Base-by-base conservation (phyloP, 352 stramenopile genomes). In the Pythium vanterpoolii region DNA sequence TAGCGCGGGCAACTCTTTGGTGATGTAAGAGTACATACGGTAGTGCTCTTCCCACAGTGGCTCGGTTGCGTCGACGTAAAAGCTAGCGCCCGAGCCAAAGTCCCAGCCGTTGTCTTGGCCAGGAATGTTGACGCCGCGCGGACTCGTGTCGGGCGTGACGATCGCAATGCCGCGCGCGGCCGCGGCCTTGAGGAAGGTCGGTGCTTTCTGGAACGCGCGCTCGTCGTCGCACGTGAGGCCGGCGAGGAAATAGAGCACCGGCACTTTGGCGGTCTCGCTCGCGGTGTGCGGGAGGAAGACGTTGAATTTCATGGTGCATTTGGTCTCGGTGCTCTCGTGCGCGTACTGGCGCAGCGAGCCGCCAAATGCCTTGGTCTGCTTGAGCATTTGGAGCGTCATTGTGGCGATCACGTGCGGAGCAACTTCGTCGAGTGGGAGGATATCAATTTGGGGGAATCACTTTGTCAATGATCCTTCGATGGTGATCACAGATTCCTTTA, bases 11-110 rank as follows among this genome's bases (percentile, higher is more conserved):
- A 99, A 74, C 67, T 99, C 97, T 64, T 97, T 82, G 27, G 87
- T 97, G 31, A 99, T 83, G 79, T 99, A 99, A 27, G 85, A 83
- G 72, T 98, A 98, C 97, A 99, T 99, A 56, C 95, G 83, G 83
- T 98, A 99, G 74, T 99, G 79, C 26, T 78, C 68, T 42, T 79
- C 65, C 82, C 93, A 99, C 31, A 95, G 92, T 34, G 87, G 77
- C 66, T 97, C 74, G 16, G 95, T 99, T 7, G 97, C 96, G 80
- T 99, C 86, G 7, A 99, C 71, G 79, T 99, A 99, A 67, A 99
- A 99, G 46, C 97, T 96, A 23, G 97, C 97, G 33, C 88, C 95
- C 16, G 90, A 94, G 33, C 97, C 97, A 65, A 99, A 97, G 75
- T 99, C 97, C 74, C 94, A 99, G 42, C 62, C 66, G 56, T 99